Evolutionary conservation across 352 stramenopile species (phyloP), one percentile per base, ranked within the genome.

Genomic region (Phytophthora citrophthora): DNA sequence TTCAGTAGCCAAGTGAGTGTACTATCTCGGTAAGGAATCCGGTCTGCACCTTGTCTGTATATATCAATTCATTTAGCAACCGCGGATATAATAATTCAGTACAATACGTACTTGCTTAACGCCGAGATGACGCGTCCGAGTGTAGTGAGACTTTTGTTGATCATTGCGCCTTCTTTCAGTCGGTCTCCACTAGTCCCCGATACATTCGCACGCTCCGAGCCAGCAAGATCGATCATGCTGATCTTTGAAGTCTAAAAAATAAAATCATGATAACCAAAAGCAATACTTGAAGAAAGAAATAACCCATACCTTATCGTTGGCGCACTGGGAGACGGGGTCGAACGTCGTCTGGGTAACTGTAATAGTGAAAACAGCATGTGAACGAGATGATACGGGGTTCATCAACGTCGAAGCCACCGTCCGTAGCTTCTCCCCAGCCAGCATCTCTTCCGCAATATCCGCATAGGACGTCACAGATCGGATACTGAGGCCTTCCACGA

Each of bases 321-420:
- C 70, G 12, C 75, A 78, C 16, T 91, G 77, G 3, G 83, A 89
- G 13, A 72, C 49, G 0, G 70, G 55, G 34, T 94, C 86, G 36
- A 92, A 82, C 5, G 77, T 81, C 11, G 84, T 91, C 51, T 95
- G 87, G 1, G 83, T 95, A 40, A 95, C 79, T 7, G 97, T 97
- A 63, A 99, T 97, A 13, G 90, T 98, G 59, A 99, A 99, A 49
- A 99, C 95, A 0, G 94, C 95, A 70, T 99, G 97, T 10, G 95
- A 99, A 5, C 97, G 89, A 13, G 93, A 98, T 0, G 93, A 98
- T 2, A 94, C 92, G 1, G 91, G 63, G 78, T 99, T 99, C 97
- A 99, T 99, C 2, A 98, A 77, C 15, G 97, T 99, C 9, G 91
- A 86, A 0, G 93, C 97, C 5, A 98, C 94, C 2, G 91, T 98